Percentiles rank a stretch among this genome's conserved stretches.
Conservation (phyloP, 495 filamentous ascomycete genomes). For the Penicillium lagena region DNA sequence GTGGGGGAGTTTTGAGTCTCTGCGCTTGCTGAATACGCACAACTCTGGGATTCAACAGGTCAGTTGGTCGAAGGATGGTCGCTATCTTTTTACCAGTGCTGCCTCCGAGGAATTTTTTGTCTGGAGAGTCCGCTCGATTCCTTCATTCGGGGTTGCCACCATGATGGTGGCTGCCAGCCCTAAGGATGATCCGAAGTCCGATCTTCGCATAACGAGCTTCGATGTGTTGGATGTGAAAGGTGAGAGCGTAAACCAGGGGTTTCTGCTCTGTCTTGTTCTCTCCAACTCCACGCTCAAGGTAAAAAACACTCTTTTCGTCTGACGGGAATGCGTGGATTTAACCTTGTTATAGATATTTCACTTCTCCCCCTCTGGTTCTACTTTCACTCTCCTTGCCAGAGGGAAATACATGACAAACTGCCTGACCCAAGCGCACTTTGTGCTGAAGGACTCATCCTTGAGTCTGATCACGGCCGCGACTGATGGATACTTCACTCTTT, state of each 20-base stretch:
- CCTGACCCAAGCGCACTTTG: slow-evolving; percentile 62
- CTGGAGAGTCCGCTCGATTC: slow-evolving; percentile 60
- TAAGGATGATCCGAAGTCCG: slow-evolving; percentile 52
- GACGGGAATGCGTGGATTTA: background rate
- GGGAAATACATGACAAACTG: slow-evolving; percentile 73
- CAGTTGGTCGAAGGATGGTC: slow-evolving; percentile 57
- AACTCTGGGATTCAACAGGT: slow-evolving; percentile 78
- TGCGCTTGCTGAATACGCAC: slow-evolving; percentile 65
- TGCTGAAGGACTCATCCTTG: slow-evolving; percentile 18
- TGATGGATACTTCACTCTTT: slow-evolving; percentile 54
- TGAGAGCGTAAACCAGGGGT: slow-evolving; percentile 14
- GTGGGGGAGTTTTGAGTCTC: slow-evolving; percentile 40
- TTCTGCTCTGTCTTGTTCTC: slow-evolving; percentile 58
- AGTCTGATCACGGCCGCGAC: slow-evolving; percentile 53
- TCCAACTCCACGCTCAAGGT: slow-evolving; percentile 74
- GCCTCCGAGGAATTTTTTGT: slow-evolving; percentile 85
- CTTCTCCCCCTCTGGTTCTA: slow-evolving; percentile 38
- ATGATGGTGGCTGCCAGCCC: slow-evolving; percentile 57
- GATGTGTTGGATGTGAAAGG: slow-evolving; percentile 42
- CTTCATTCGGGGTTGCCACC: slow-evolving; percentile 49
- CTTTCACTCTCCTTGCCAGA: slow-evolving; percentile 49
- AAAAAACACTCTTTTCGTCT: slow-evolving; percentile 4
- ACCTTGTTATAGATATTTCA: slow-evolving; percentile 42
- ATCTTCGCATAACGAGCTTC: slow-evolving; percentile 76
- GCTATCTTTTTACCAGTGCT: slow-evolving; percentile 74